Base-by-base conservation (phyloP, 306 rosid species). In the Prunus kanzakura region DNA sequence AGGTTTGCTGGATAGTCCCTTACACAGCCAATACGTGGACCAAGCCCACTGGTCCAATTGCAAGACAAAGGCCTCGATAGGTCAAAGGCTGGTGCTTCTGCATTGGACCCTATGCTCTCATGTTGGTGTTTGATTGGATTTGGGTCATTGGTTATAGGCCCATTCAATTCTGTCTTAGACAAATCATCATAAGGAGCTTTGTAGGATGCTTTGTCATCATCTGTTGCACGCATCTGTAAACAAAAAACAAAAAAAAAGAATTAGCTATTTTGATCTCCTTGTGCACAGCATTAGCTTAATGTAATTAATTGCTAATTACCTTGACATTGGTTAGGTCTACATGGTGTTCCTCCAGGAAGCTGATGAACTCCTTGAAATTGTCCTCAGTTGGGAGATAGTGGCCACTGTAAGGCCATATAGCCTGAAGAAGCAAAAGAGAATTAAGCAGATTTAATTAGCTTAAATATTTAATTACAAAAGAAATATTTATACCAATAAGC, bases 321-420 rank as follows among this genome's bases (percentile, higher is more conserved):
- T 87, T 84, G 27, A 87, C 86, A 18, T 82, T 74, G 71, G 67
- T 76, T 49, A 84, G 78, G 71, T 79, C 88, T 46, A 84, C 83
- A 16, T 78, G 58, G 72, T 79, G 74, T 16, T 87, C 86, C 54
- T 82, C 73, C 0, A 84, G 81, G 78, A 87, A 87, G 63, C 73
- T 71, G 38, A 79, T 67, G 74, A 87, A 87, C 51, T 82, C 88
- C 61, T 67, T 84, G 82, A 87, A 87, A 68, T 87, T 87, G 79
- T 87, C 87, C 67, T 77, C 83, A 1, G 90, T 87, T 79, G 88
- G 90, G 66, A 84, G 86, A 52, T 84, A 87, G 78, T 82, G 90
- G 10, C 90, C 88, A 74, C 90, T 84, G 84, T 87, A 87, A 41
- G 90, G 86, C 88, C 88, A 87, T 69, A 87, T 82, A 61, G 88